Evolutionary conservation across 2,329 filamentous ascomycete species (phyloP).

Genomic region (Fusarium redolens): DNA sequence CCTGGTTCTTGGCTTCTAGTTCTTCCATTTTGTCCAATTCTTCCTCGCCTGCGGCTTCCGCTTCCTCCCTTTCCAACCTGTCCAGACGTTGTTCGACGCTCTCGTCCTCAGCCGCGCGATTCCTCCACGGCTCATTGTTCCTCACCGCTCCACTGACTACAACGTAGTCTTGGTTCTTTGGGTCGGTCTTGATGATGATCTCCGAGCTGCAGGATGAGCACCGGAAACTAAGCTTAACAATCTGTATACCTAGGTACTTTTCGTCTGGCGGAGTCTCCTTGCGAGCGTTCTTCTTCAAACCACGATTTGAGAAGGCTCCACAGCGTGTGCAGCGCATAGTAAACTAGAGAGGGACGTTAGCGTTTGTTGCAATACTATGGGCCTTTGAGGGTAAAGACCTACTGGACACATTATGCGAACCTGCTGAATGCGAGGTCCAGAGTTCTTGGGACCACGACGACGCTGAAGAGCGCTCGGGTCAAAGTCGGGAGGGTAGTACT

Average conservation of each 20-base stretch:
- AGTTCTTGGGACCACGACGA: conserved; percentile 74
- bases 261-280: conserved; percentile 88
- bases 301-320: conserved; percentile 64
- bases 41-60: conserved; percentile 69
- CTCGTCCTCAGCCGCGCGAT: conserved; percentile 72
- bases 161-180: conserved; percentile 93
- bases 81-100: conserved; percentile 90
- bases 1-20: conserved; percentile 90
- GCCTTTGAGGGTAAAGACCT: not conserved
- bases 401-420: conserved; percentile 66
- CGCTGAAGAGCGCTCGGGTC: conserved; percentile 85
- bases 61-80: conserved; percentile 81
- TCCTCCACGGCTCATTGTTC: conserved; percentile 92
- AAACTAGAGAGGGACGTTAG: conserved; percentile 41
- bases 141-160: conserved; percentile 84
- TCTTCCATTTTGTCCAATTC: conserved; percentile 95
- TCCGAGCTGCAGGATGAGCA: conserved; percentile 88
- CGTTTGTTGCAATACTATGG: too few relatives aligned
- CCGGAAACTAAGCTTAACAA: conserved; percentile 50
- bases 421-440: conserved; percentile 83
- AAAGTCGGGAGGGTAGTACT: conserved; percentile 82
- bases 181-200: conserved; percentile 94
- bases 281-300: not conserved
- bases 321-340: conserved; percentile 59
- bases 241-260: conserved; percentile 80